These are phyloP conservation scores for Pulveroboletus frians DNA, from an alignment of 768 basidiomycete species.

Conservation along the genomic window DNA sequence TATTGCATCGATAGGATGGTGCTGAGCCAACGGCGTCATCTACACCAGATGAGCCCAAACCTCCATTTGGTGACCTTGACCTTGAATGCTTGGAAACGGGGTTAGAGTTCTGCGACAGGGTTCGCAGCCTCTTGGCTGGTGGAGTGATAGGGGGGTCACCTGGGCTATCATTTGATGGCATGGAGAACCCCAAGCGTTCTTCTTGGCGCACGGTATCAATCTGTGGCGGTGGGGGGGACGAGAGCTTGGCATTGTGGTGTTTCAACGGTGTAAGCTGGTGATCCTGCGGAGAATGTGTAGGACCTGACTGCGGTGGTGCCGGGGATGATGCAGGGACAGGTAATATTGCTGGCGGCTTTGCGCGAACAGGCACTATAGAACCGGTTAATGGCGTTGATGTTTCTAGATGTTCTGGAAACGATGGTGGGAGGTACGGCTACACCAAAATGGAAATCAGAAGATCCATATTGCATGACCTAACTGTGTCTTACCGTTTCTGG, in stretches of 20 bases:
- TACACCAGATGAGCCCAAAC: not conserved
- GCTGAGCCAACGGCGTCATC: constrained; percentile 1
- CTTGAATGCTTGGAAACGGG: not conserved
- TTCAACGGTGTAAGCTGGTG: constrained; percentile 6
- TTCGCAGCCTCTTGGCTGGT: constrained; percentile 23
- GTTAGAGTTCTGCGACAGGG: constrained; percentile 1
- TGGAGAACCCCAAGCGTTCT: constrained; percentile 27
- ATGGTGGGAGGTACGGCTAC: constrained; percentile 50
- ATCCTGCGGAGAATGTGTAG: constrained; percentile 17
- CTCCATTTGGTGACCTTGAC: constrained; percentile 9
- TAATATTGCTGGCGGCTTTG: constrained; percentile 43
- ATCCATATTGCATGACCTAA: constrained; percentile 1
- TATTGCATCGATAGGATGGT: not conserved
- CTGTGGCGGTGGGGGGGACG: constrained; percentile 14
- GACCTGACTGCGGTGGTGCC: constrained; percentile 22
- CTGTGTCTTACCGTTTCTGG: constrained; percentile 34
- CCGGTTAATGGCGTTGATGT: constrained; percentile 49
- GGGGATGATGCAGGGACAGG: constrained; percentile 24
- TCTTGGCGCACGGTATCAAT: constrained; percentile 13
- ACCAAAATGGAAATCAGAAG: constrained; percentile 11
- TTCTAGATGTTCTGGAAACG: constrained; percentile 47
- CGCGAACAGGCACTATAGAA: constrained; percentile 21
- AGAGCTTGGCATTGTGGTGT: constrained; percentile 7
- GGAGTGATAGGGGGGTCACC: constrained; percentile 14
- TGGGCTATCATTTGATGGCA: constrained; percentile 24